These are phyloP conservation scores for Cytospora piceicola DNA, from an alignment of 2,329 filamentous ascomycete genomes.

Conservation along the genomic window DNA sequence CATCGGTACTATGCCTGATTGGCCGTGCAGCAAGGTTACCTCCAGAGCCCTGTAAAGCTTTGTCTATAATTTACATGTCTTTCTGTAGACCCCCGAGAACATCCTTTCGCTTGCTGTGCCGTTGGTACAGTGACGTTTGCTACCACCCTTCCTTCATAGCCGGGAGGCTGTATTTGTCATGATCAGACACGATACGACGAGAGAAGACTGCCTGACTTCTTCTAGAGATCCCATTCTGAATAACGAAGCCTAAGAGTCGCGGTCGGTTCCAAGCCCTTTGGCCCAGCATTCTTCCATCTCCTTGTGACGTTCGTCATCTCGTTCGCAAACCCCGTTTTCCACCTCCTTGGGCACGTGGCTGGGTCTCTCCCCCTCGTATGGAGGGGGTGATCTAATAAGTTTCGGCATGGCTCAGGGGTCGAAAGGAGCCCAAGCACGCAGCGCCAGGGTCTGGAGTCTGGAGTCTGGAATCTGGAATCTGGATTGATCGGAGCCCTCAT, in stretches of 20 bases:
- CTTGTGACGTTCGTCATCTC: constrained; percentile 26
- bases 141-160: background rate
- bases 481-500: constrained; percentile 1
- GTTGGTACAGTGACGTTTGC: background rate
- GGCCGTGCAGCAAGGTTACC: background rate
- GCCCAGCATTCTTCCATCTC: constrained; percentile 21
- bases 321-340: constrained; percentile 24
- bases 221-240: constrained; percentile 8
- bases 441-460: constrained; percentile 12
- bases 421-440: constrained; percentile 19
- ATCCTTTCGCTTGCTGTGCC: background rate
- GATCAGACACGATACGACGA: background rate
- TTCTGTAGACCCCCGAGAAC: constrained; percentile 1
- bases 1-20: background rate
- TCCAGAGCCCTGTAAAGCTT: background rate
- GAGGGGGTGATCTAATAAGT: constrained; percentile 24
- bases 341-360: constrained; percentile 29
- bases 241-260: constrained; percentile 17
- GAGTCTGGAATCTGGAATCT: background rate
- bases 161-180: background rate
- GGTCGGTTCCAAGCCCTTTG: constrained; percentile 15
- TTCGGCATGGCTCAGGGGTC: constrained; percentile 32
- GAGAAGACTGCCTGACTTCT: background rate
- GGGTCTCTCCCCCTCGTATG: constrained; percentile 12
- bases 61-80: background rate